A percentile compares a stretch with the other conserved stretches of the same genome.
Evolutionary conservation across 192 early-diverging fungal genomes (phyloP).

Genomic region (Gamsiella multidivaricata): DNA sequence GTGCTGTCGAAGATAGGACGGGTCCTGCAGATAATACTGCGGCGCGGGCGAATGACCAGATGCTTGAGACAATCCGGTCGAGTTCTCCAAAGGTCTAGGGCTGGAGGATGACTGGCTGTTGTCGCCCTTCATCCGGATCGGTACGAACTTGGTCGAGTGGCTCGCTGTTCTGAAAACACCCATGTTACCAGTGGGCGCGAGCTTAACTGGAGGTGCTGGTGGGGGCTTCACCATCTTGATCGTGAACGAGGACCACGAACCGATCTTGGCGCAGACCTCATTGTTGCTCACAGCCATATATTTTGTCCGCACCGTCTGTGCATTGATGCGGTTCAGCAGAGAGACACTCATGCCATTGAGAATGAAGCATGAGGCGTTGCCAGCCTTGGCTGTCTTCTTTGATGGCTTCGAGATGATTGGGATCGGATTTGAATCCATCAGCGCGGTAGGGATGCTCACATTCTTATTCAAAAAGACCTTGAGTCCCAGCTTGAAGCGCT

Average conservation of each 20-base stretch:
- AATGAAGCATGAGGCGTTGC: conserved; percentile 81
- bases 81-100: background rate
- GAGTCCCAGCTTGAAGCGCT: conserved; percentile 78
- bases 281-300: conserved; percentile 77
- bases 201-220: conserved; percentile 37
- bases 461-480: conserved; percentile 63
- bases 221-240: conserved; percentile 60
- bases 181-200: conserved; percentile 20
- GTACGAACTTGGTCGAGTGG: conserved; percentile 52
- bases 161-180: conserved; percentile 32
- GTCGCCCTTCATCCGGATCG: conserved; percentile 53
- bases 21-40: background rate
- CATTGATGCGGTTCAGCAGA: conserved; percentile 91
- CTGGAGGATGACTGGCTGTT: background rate
- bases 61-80: background rate
- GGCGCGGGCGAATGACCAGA: too few species aligned
- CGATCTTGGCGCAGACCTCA: conserved; percentile 69
- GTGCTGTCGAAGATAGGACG: conserved; percentile 31
- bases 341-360: conserved; percentile 81
- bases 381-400: conserved; percentile 89
- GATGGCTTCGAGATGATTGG: conserved; percentile 93
- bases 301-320: conserved; percentile 90
- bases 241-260: conserved; percentile 71
- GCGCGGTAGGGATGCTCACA: conserved; percentile 59
- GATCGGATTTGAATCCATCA: conserved; percentile 79